phyloP scores from a whole-genome alignment of 768 basidiomycete genomes.

The Suillus cothurnatus region DNA sequence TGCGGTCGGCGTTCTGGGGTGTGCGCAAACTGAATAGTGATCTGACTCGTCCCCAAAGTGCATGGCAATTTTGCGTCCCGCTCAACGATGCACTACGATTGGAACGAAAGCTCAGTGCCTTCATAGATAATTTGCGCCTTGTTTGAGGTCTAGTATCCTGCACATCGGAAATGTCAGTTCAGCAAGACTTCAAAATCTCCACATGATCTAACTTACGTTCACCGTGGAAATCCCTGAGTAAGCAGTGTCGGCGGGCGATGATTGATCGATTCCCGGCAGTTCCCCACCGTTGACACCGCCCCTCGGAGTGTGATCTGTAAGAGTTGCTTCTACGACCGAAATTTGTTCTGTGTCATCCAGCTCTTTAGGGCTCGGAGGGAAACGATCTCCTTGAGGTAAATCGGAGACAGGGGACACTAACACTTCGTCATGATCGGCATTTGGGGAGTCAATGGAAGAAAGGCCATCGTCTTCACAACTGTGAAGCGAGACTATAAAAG shows the following conservation, averaged over 20 bases:
- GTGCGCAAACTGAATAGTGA: not conserved
- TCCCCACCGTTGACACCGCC: too few species aligned
- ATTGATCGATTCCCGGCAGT: not conserved
- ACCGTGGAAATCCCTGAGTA: not conserved
- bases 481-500: constrained; percentile 4
- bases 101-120: not conserved
- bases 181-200: not conserved
- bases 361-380: not conserved
- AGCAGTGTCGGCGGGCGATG: not conserved
- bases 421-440: not conserved
- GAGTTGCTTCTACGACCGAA: not conserved
- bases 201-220: not conserved
- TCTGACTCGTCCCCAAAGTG: not conserved
- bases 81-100: not conserved
- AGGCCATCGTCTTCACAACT: not conserved
- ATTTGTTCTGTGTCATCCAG: not conserved
- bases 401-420: constrained; percentile 5
- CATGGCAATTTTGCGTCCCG: not conserved
- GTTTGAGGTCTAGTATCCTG: not conserved
- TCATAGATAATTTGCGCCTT: not conserved
- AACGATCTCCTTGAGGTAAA: not conserved
- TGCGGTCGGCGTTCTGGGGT: not conserved
- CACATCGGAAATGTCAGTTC: not conserved
- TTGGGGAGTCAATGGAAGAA: not conserved
- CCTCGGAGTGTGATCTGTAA: not conserved